These are phyloP conservation scores for Penicillium sclerotigenum DNA, from an alignment of 2,329 filamentous ascomycete species.

Conservation along the genomic window DNA sequence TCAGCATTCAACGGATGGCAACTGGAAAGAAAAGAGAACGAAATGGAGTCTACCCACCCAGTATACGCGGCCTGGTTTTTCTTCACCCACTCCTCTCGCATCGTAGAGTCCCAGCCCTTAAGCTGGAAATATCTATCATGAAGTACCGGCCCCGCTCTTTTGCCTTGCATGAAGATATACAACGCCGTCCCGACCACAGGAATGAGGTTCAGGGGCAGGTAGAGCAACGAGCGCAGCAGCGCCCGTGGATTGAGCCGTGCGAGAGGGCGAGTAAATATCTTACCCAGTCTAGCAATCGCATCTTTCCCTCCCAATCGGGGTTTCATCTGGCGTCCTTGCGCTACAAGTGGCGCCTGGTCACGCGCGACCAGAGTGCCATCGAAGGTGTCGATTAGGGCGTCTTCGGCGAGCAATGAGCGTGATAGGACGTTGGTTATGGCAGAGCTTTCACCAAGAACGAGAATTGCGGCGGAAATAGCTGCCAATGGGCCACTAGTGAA, in stretches of 20 bases:
- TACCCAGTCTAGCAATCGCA: constrained; percentile 56
- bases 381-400: constrained; percentile 83
- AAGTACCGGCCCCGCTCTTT: constrained; percentile 52
- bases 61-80: constrained; percentile 74
- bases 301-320: constrained; percentile 43
- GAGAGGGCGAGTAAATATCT: constrained; percentile 55
- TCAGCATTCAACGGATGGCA: constrained; percentile 11
- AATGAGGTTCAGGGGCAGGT: constrained; percentile 89
- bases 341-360: constrained; percentile 61
- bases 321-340: constrained; percentile 70
- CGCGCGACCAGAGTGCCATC: constrained; percentile 65
- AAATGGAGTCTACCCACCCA: constrained; percentile 55
- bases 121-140: constrained; percentile 80
- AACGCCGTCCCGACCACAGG: constrained; percentile 79
- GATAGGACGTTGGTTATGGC: constrained; percentile 52
- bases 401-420: constrained; percentile 72
- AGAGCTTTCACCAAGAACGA: constrained; percentile 58
- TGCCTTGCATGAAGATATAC: constrained; percentile 74
- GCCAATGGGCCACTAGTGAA: constrained; percentile 78
- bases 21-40: neutral
- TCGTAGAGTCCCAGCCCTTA: constrained; percentile 70
- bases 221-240: constrained; percentile 75
- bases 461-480: constrained; percentile 58
- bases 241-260: constrained; percentile 51
- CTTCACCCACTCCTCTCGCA: constrained; percentile 67